Conservation (phyloP, 345 rosid species). For the Turritis glabra region DNA sequence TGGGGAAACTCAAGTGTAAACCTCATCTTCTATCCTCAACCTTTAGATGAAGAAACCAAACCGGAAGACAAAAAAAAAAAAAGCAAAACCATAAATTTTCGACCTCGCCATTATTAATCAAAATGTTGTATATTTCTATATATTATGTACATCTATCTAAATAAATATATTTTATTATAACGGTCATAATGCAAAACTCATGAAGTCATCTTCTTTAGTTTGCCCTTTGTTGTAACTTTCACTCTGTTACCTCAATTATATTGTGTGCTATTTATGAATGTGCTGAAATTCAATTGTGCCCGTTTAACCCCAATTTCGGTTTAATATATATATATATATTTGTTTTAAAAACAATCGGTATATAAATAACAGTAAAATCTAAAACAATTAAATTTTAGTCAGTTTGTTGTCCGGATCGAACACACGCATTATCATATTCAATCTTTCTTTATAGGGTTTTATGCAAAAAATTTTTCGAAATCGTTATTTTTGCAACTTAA, state of each 20-base stretch:
- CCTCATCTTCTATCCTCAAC: not conserved
- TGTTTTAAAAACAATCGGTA: too few species aligned
- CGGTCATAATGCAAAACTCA: slow-evolving; percentile 19
- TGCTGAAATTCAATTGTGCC: not conserved
- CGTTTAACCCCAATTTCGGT: not conserved
- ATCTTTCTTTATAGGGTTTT: too few species aligned
- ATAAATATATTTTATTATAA: not conserved
- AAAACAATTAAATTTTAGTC: too few species aligned
- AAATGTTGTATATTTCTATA: slow-evolving; percentile 25
- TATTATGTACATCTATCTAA: slow-evolving; percentile 1
- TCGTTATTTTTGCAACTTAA: too few species aligned
- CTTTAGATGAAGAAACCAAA: slow-evolving; percentile 26
- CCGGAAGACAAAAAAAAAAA: not conserved
- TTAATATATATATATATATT: too few species aligned
- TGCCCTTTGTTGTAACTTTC: slow-evolving; percentile 26
- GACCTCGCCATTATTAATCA: not conserved
- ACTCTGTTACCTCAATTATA: slow-evolving; percentile 16
- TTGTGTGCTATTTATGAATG: not conserved
- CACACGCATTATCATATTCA: too few species aligned
- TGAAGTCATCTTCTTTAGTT: slow-evolving; percentile 35
- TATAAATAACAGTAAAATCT: too few species aligned
- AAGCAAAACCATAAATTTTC: not conserved
- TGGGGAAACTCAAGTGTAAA: slow-evolving; percentile 28
- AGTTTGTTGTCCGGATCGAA: too few species aligned
- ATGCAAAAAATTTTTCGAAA: too few species aligned